Percentiles rank a stretch among this genome's conserved stretches.
phyloP scores from a whole-genome alignment of 169 alveolate genomes.

The Theileria equi region DNA sequence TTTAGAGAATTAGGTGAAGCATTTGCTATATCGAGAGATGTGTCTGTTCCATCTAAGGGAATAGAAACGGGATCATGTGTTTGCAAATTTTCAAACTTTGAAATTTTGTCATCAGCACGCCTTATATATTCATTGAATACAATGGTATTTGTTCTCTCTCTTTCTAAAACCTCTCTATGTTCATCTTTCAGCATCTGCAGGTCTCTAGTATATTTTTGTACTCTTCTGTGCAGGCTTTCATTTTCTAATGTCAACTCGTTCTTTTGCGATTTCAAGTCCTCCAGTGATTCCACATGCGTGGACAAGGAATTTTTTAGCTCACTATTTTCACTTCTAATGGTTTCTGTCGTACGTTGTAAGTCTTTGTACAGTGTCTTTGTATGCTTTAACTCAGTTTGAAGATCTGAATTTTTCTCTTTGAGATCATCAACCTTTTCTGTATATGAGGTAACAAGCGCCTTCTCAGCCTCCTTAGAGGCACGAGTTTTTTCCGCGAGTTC shows the following conservation, averaged over 20 bases:
- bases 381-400: not conserved
- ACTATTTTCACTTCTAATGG: not conserved
- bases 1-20: too few species aligned
- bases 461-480: constrained; percentile 30
- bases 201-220: constrained; percentile 18
- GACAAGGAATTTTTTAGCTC: not conserved
- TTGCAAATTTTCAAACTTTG: constrained; percentile 8
- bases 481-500: constrained; percentile 4
- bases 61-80: too few species aligned
- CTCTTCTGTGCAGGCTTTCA: constrained; percentile 2
- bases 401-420: not conserved
- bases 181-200: constrained; percentile 10
- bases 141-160: not conserved
- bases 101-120: constrained; percentile 8
- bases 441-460: constrained; percentile 17
- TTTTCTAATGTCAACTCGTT: constrained; percentile 14
- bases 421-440: constrained; percentile 25
- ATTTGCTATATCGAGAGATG: too few species aligned
- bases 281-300: not conserved
- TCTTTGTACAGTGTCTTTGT: not conserved
- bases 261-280: constrained; percentile 18
- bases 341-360: not conserved
- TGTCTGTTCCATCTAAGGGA: too few species aligned
- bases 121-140: constrained; percentile 15
- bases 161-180: constrained; percentile 13